Conservation (phyloP, 805 yeast genomes). For the Tetrapisispora namnaoensis region DNA sequence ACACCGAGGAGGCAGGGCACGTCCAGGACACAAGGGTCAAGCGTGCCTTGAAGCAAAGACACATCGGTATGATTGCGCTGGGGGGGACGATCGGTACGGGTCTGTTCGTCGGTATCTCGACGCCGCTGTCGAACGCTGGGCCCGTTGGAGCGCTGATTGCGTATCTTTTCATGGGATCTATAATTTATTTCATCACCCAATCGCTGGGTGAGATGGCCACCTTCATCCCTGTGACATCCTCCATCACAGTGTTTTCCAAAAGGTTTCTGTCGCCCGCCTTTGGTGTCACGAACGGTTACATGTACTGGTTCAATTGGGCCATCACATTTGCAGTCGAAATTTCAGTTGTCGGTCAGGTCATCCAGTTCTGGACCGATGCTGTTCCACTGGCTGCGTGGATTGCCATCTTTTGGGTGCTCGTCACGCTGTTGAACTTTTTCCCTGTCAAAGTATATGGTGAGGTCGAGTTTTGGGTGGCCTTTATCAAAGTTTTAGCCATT, state of each 20-base stretch:
- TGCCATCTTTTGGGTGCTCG: conserved; percentile 40
- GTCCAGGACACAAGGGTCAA: conserved; percentile 37
- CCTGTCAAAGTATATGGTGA: conserved; percentile 51
- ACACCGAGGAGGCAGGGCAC: conserved; percentile 23
- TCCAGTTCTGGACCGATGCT: conserved; percentile 42
- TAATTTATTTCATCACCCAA: conserved; percentile 54
- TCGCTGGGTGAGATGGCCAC: conserved; percentile 70
- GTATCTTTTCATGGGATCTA: conserved; percentile 50
- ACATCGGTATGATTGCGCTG: conserved; percentile 59
- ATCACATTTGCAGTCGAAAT: conserved; percentile 56
- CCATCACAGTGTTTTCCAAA: conserved; percentile 55
- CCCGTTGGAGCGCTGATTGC: conserved; percentile 57
- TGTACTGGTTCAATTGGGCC: conserved; percentile 68
- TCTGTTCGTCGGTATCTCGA: conserved; percentile 52
- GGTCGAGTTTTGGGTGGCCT: conserved; percentile 48
- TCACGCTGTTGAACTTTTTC: conserved; percentile 37
- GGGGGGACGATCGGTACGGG: conserved; percentile 74
- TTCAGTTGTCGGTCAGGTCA: conserved; percentile 47
- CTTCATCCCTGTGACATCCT: conserved; percentile 51
- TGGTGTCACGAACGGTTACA: conserved; percentile 61
- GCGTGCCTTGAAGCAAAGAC: conserved; percentile 52
- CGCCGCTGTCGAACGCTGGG: conserved; percentile 46
- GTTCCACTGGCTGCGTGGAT: conserved; percentile 59
- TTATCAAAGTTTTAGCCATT: conserved; percentile 44
- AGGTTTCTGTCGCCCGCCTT: conserved; percentile 53